Percentiles rank a stretch among this genome's conserved stretches.
These are phyloP conservation scores for Eimeria brunetti DNA, from an alignment of 169 alveolate species.

Conservation along the genomic window DNA sequence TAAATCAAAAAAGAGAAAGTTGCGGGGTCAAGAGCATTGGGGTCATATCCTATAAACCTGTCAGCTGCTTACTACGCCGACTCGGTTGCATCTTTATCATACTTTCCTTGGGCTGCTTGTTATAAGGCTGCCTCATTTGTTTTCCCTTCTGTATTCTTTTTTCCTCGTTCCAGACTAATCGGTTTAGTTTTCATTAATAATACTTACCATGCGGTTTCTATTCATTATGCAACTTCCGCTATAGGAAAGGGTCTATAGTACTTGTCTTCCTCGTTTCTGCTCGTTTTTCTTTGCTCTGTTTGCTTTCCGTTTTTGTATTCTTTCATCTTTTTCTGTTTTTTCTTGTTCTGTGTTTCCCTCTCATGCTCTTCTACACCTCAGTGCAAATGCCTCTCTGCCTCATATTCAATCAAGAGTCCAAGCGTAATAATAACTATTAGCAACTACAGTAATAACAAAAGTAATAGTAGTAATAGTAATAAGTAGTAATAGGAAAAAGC, in stretches of 20 bases:
- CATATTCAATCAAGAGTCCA: too few species aligned
- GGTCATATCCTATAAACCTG: too few species aligned
- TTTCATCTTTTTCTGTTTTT: neutral
- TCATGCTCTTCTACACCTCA: too few species aligned
- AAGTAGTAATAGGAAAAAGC: too few species aligned
- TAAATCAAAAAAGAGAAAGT: neutral
- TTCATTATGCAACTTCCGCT: neutral
- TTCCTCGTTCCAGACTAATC: neutral
- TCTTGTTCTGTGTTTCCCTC: neutral
- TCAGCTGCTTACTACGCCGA: too few species aligned
- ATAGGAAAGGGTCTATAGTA: neutral
- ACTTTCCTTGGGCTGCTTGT: neutral
- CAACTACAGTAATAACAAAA: too few species aligned
- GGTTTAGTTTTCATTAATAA: neutral
- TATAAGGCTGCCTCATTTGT: neutral
- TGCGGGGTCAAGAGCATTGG: too few species aligned
- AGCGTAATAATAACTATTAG: too few species aligned
- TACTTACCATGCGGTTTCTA: neutral
- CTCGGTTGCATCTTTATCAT: too few species aligned
- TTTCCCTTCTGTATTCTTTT: neutral
- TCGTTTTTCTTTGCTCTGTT: neutral
- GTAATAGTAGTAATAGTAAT: too few species aligned
- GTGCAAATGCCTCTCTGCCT: too few species aligned
- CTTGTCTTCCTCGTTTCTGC: neutral
- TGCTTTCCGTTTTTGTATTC: too few species aligned